A percentile compares a stretch with the other conserved stretches of the same genome.
phyloP scores from a whole-genome alignment of 176 grass and related monocot genomes.

The Avena sativa region DNA sequence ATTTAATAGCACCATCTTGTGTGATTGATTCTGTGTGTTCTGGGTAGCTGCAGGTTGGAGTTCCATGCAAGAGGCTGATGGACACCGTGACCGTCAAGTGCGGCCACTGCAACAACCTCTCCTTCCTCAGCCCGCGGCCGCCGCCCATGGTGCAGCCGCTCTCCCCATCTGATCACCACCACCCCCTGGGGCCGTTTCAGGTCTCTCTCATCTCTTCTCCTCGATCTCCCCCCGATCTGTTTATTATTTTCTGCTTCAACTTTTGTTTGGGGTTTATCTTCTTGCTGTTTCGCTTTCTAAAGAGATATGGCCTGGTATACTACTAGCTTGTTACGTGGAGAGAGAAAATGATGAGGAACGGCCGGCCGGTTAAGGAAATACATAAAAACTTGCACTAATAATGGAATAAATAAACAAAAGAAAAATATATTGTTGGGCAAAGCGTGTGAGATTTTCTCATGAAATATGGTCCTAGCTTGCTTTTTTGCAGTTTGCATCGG shows the following conservation, averaged over 20 bases:
- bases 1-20: constrained; percentile 23
- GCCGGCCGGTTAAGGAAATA: neutral
- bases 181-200: constrained; percentile 55
- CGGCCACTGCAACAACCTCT: constrained; percentile 92
- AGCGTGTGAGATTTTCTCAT: constrained; percentile 48
- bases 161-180: constrained; percentile 57
- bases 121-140: constrained; percentile 69
- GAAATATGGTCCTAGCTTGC: constrained; percentile 45
- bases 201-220: neutral
- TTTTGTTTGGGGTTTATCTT: constrained; percentile 22
- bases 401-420: neutral
- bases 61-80: constrained; percentile 92
- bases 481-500: constrained; percentile 39
- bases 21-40: constrained; percentile 50
- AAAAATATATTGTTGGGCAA: constrained; percentile 7
- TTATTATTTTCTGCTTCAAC: neutral
- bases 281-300: constrained; percentile 31
- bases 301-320: constrained; percentile 13
- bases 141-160: constrained; percentile 70
- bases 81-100: constrained; percentile 89
- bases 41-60: constrained; percentile 87
- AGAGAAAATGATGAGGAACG: neutral
- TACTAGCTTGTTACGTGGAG: neutral
- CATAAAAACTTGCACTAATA: neutral
- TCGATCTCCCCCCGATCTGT: neutral